Evolutionary conservation across 805 yeast genomes (phyloP), one percentile per base, ranked within the genome.

Genomic region (Barnettozyma siamensis): DNA sequence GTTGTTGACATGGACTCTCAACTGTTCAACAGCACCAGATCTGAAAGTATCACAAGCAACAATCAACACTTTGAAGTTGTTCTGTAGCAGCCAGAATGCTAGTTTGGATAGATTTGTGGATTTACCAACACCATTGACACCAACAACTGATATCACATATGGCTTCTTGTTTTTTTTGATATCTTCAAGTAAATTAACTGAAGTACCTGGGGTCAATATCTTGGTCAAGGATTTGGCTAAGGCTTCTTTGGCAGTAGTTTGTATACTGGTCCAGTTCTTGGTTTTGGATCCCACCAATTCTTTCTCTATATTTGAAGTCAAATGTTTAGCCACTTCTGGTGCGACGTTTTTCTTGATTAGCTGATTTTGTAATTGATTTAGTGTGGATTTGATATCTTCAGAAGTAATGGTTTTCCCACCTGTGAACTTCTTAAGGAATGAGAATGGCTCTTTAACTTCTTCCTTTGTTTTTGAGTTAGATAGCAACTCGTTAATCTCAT

Each of bases 11-110:
- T 91, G 99, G 2, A 89, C 96, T 51, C 93, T 79, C 46, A 91
- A 70, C 65, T 91, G 99, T 61, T 91, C 98, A n/a, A 91, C 97
- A 1, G 99, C 99, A 39, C 99, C 99, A 1, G 96, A 87, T 63
- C 99, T 75, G 66, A 91, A 91, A 1, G 99, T 93, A 66, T 91
- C 99, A 66, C 98, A 91, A 0, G 99, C 99, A 18, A 95, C 94
- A 53, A 91, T 84, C 39, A 91, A 70, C 1, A 91, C 95, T 50
- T 76, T 78, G 60, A 86, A 72, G 57, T 91, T 80, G 62, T 93
- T 91, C 57, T 93, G 97, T 42, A 91, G 65, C 39, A 91, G 71
- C 99, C 99, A 91, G 61, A 86, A 91, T 2, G 96, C 98, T 39
- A 91, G 66, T 62, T 91, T 91, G 20, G 98, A 93, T 46, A 91